phyloP scores from a whole-genome alignment of 495 filamentous ascomycete genomes.

The Aspergillus ellipticus region DNA sequence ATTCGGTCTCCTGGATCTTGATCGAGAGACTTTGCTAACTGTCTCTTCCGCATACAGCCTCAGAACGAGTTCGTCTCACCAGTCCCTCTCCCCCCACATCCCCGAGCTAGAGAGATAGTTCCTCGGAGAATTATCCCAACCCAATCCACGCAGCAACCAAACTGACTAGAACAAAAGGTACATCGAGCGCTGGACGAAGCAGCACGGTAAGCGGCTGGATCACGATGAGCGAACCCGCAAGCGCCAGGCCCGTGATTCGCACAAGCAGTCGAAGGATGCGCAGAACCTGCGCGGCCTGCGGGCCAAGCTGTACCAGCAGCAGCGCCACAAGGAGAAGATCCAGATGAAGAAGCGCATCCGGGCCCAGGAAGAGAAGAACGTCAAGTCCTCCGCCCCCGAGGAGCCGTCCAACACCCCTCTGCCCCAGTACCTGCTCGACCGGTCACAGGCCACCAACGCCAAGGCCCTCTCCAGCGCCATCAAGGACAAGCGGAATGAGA shows the following conservation, averaged over 20 bases:
- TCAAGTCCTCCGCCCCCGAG: conserved; percentile 79
- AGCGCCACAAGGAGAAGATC: conserved; percentile 95
- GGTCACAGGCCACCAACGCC: conserved; percentile 77
- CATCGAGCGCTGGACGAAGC: conserved; percentile 85
- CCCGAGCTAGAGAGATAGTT: background rate
- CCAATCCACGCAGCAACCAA: conserved; percentile 4
- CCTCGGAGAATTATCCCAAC: background rate
- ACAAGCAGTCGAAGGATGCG: conserved; percentile 79
- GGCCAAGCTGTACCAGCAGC: conserved; percentile 92
- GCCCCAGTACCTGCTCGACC: conserved; percentile 87
- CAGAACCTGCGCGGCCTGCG: conserved; percentile 88
- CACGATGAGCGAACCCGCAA: conserved; percentile 91
- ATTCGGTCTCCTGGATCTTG: no score
- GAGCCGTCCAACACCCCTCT: conserved; percentile 71
- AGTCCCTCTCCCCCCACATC: conserved; percentile 17
- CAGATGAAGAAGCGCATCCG: conserved; percentile 97
- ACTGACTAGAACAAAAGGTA: conserved; percentile 48
- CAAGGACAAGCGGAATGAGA: conserved; percentile 86
- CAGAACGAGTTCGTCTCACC: conserved; percentile 66
- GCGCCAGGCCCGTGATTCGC: conserved; percentile 78
- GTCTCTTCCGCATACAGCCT: conserved; percentile 43
- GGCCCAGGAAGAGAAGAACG: conserved; percentile 88
- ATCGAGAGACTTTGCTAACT: conserved; percentile 4
- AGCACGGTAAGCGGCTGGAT: conserved; percentile 76
- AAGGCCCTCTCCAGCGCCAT: conserved; percentile 83